phyloP scores from a whole-genome alignment of 441 rosid genomes.

The Gossypium laxum region DNA sequence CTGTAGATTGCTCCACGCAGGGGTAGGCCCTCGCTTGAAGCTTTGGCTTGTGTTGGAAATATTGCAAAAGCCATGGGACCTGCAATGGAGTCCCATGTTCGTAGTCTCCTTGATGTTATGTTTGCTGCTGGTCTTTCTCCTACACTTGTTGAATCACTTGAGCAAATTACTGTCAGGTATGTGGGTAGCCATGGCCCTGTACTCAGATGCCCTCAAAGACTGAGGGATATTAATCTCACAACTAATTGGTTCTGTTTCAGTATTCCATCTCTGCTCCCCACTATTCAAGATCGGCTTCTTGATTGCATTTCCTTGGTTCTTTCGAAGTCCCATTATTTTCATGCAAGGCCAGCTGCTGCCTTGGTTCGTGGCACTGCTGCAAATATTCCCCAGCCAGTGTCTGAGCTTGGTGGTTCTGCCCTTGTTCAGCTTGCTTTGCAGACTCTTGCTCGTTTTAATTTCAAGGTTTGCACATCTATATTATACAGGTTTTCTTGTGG shows the following conservation, averaged over 20 bases:
- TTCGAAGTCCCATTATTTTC: conserved; percentile 67
- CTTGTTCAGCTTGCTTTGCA: conserved; percentile 92
- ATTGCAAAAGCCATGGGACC: conserved; percentile 96
- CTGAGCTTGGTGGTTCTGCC: conserved; percentile 63
- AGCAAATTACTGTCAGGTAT: conserved; percentile 75
- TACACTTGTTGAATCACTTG: conserved; percentile 81
- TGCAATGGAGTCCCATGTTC: conserved; percentile 75
- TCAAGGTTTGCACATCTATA: conserved; percentile 49
- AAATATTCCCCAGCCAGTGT: conserved; percentile 48
- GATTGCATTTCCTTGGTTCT: conserved; percentile 77
- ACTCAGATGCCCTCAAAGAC: conserved; percentile 13
- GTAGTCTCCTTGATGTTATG: conserved; percentile 78
- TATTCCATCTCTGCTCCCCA: conserved; percentile 80
- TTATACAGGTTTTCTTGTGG: conserved; percentile 7
- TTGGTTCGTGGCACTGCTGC: conserved; percentile 46
- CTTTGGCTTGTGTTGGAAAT: conserved; percentile 96
- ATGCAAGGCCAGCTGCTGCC: conserved; percentile 54
- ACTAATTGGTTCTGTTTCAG: conserved; percentile 40
- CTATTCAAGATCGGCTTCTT: conserved; percentile 84
- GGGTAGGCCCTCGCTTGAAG: conserved; percentile 95
- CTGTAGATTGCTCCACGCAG: conserved; percentile 93
- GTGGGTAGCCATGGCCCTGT: conserved; percentile 10
- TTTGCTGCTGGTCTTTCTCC: conserved; percentile 80
- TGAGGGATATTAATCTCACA: conserved; percentile 10
- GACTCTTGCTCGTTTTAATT: conserved; percentile 90